Evolutionary conservation across 2,329 filamentous ascomycete genomes (phyloP), one percentile per base, ranked within the genome.

Genomic region (Blumeria graminis): DNA sequence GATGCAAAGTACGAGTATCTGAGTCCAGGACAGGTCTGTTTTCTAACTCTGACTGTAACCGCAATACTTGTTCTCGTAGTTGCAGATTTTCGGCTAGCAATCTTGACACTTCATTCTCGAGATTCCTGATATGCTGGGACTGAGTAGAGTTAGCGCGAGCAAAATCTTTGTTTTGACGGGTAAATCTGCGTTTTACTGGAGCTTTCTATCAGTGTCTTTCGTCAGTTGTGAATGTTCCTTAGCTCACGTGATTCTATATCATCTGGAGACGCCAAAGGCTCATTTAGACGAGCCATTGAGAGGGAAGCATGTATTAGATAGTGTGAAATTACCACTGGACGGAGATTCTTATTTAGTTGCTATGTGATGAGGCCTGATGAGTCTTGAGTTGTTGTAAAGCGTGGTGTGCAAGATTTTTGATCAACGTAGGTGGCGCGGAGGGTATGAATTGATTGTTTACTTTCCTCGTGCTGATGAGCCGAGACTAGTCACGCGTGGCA

Each of bases 131-230:
- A 61, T 82, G 81, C 35, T 86, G 73, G 35, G 83, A 84, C 67
- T 89, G 84, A 55, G 77, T 75, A 28, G 85, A 86, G 69, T 93
- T 92, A 63, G 76, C 78, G 66, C 81, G 80, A 60, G 85, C 85
- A 60, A 92, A 82, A 64, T 92, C 86, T 69, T 84, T 78, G 67
- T 93, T 93, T 67, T 92, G 86, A 56, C 86, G 78, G 63, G 89
- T 72, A 65, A 89, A 86, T 66, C 83, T 81, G 64, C 82, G 78
- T 67, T 86, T 84, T 58, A 90, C 84, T 89, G 63, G 22, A 28
- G 22, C 4, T 28, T 28, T 28, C 2, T 28, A 28, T 28, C 22
- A 28, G 22, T 4, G 4, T 28, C 22, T 28, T 28, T 4, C 22
- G 22, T 28, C 22, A 28, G 22, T 4, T 28, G 22, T 32, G 8